These are phyloP conservation scores for Acanthamoeba sp. DNA, from an alignment of 208 protist genomes.

Conservation along the genomic window DNA sequence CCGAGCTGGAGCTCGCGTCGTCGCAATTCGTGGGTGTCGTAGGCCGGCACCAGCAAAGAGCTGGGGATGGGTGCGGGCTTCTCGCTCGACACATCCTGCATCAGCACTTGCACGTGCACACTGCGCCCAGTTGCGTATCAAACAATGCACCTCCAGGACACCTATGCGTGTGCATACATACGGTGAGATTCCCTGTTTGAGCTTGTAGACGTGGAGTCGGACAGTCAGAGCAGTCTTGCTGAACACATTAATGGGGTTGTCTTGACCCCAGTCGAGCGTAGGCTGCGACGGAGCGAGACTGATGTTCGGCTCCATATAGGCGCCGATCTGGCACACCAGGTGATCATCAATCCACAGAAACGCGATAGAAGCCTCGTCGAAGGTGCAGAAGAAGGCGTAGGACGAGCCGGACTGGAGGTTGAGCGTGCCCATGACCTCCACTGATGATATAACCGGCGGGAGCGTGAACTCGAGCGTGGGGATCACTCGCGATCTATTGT, in stretches of 20 bases:
- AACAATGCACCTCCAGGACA: background rate
- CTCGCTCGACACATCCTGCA: background rate
- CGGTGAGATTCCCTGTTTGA: background rate
- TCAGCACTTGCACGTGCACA: background rate
- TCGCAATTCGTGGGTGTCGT: background rate
- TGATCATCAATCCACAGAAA: background rate
- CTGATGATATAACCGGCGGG: background rate
- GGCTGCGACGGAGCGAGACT: background rate
- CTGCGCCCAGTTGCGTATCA: too few species aligned
- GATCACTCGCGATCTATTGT: background rate
- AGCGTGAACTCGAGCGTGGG: background rate
- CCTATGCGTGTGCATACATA: background rate
- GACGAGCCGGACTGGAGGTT: background rate
- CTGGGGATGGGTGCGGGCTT: background rate
- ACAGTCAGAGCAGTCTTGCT: background rate
- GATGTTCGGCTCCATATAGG: background rate
- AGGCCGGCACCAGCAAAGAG: background rate
- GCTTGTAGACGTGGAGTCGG: background rate
- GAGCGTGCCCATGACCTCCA: background rate
- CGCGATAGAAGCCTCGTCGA: background rate
- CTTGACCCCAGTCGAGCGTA: background rate
- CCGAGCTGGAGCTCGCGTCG: background rate
- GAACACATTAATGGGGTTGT: background rate
- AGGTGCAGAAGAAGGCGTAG: background rate
- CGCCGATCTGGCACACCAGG: conserved; percentile 6